Conservation (phyloP, 75 land plant species). For the Cunninghamia lanceolata region DNA sequence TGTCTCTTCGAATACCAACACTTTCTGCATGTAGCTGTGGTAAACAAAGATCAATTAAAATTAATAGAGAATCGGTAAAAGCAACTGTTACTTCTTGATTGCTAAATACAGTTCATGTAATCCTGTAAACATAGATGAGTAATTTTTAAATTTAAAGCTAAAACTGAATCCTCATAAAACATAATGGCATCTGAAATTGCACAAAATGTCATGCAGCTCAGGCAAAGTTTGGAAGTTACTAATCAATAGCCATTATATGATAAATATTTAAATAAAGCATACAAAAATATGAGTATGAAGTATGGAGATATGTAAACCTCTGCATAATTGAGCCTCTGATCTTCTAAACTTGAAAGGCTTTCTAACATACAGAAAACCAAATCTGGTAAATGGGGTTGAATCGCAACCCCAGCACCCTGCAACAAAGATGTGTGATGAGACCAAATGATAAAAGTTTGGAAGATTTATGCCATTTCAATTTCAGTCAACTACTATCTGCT, state of each 20-base stretch:
- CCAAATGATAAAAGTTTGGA: background rate
- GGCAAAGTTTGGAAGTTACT: background rate
- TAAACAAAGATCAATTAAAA: slow-evolving; percentile 5
- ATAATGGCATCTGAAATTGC: background rate
- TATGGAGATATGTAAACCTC: slow-evolving; percentile 52
- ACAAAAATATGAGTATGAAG: background rate
- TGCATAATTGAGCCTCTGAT: slow-evolving; percentile 94
- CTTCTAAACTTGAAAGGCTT: slow-evolving; percentile 96
- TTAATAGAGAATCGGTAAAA: background rate
- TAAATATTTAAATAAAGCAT: background rate
- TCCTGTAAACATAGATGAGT: background rate
- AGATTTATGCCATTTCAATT: background rate
- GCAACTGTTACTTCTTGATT: background rate
- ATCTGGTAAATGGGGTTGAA: slow-evolving; percentile 90
- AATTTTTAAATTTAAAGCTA: background rate
- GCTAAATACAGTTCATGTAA: background rate
- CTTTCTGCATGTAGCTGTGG: slow-evolving; percentile 88
- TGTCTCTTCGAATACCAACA: slow-evolving; percentile 87
- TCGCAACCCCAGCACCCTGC: slow-evolving; percentile 84
- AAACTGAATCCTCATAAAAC: background rate
- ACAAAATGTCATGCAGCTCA: background rate
- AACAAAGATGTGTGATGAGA: background rate
- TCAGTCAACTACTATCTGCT: background rate
- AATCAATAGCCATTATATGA: background rate
- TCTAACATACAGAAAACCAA: slow-evolving; percentile 95